These are phyloP conservation scores for Carex cristatella DNA, from an alignment of 176 grass and related monocot species.

Conservation along the genomic window DNA sequence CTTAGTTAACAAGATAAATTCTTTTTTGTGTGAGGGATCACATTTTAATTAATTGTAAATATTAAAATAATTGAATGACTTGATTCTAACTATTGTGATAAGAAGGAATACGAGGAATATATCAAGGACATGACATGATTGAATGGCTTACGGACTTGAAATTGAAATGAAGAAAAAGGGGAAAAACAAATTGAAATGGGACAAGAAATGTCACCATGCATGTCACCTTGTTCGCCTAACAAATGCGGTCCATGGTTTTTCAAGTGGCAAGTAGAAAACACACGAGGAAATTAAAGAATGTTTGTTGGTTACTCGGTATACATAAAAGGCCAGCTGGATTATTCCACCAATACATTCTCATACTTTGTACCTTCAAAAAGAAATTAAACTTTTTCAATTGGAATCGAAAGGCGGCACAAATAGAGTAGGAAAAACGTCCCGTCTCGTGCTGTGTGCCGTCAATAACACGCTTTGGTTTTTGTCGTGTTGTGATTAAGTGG, in stretches of 20 bases:
- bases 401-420: no score
- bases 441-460: no score
- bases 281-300: not conserved
- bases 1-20: no score
- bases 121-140: not conserved
- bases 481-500: no score
- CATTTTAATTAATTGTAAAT: no score
- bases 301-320: not conserved
- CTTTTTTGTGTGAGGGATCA: no score
- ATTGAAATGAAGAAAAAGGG: no score
- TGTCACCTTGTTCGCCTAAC: constrained; percentile 8
- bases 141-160: not conserved
- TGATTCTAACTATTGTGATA: no score
- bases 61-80: no score
- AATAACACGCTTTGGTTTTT: no score
- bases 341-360: constrained; percentile 2
- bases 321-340: not conserved
- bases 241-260: not conserved
- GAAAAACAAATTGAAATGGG: not conserved
- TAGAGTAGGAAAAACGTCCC: no score
- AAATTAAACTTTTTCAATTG: not conserved
- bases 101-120: not conserved
- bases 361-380: not conserved
- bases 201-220: not conserved
- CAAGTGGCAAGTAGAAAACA: not conserved